These are phyloP conservation scores for Aspergillus viridinutans DNA, from an alignment of 2,329 filamentous ascomycete species.

Conservation along the genomic window DNA sequence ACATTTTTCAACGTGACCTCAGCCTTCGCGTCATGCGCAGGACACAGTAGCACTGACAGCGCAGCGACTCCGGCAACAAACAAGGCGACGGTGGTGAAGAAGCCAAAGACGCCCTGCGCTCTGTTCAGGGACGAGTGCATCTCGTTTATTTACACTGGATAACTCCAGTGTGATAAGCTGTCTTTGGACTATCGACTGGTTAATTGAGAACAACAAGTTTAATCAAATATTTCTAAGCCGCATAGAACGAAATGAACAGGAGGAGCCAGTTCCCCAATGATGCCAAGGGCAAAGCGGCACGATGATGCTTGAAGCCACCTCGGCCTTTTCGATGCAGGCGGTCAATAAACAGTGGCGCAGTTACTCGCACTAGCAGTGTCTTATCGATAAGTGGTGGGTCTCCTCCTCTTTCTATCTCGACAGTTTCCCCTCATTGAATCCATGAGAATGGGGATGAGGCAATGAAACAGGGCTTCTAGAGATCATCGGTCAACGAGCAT, in stretches of 20 bases:
- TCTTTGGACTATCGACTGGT: background rate
- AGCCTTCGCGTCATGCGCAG: constrained; percentile 54
- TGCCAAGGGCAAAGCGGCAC: background rate
- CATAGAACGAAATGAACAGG: background rate
- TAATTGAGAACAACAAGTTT: background rate
- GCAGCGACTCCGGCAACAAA: constrained; percentile 75
- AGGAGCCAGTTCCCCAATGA: background rate
- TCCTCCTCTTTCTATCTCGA: background rate
- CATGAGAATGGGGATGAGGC: background rate
- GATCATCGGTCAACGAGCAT: background rate
- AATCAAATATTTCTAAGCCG: background rate
- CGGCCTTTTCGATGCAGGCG: constrained; percentile 20
- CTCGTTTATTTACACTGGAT: constrained; percentile 21
- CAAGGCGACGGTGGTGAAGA: constrained; percentile 93
- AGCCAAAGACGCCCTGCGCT: constrained; percentile 89
- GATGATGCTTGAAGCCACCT: constrained; percentile 14
- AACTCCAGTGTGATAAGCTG: background rate
- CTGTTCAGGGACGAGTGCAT: constrained; percentile 90
- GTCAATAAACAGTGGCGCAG: constrained; percentile 19
- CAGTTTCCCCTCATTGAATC: background rate
- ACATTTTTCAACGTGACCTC: constrained; percentile 54
- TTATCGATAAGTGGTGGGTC: constrained; percentile 13
- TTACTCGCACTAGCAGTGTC: background rate
- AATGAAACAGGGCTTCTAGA: background rate
- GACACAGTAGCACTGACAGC: constrained; percentile 64